Conservation (phyloP, 2,329 filamentous ascomycete genomes). For the Didymella arachidicola region DNA sequence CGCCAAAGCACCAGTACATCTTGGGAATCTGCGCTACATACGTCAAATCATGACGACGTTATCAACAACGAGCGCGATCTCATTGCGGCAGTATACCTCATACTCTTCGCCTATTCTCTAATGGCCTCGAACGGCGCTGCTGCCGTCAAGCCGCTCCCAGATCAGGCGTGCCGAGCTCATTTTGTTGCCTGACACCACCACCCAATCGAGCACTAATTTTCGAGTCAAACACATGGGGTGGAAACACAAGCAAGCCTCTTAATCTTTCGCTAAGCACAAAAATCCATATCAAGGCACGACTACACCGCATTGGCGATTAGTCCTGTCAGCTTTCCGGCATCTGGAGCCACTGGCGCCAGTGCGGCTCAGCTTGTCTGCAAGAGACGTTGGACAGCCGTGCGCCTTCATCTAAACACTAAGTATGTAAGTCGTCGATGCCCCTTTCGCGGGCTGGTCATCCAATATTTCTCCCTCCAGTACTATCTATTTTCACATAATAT, state of each 20-base stretch:
- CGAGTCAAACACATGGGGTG: not conserved
- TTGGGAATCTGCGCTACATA: not conserved
- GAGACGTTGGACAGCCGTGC: conserved; percentile 25
- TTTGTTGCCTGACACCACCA: not conserved
- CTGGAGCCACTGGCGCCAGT: conserved; percentile 16
- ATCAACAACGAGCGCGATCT: not conserved
- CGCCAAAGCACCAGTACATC: not conserved
- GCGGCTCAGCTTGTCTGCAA: conserved; percentile 25
- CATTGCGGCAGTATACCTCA: not conserved
- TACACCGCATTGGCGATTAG: conserved; percentile 8
- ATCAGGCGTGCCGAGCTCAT: not conserved
- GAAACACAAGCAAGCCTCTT: not conserved
- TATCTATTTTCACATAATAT: not conserved
- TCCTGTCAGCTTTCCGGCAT: conserved; percentile 3
- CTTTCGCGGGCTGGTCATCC: not conserved
- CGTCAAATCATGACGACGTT: not conserved
- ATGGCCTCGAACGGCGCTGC: not conserved
- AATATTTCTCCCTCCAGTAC: not conserved
- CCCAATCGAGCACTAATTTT: not conserved
- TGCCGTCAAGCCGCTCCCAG: not conserved
- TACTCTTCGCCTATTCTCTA: not conserved
- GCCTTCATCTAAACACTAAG: not conserved
- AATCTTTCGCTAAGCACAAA: not conserved
- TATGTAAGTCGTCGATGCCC: conserved; percentile 8
- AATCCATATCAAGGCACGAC: not conserved